These are phyloP conservation scores for Zygnema cylindricum DNA, from an alignment of 139 green algal species.

Conservation along the genomic window DNA sequence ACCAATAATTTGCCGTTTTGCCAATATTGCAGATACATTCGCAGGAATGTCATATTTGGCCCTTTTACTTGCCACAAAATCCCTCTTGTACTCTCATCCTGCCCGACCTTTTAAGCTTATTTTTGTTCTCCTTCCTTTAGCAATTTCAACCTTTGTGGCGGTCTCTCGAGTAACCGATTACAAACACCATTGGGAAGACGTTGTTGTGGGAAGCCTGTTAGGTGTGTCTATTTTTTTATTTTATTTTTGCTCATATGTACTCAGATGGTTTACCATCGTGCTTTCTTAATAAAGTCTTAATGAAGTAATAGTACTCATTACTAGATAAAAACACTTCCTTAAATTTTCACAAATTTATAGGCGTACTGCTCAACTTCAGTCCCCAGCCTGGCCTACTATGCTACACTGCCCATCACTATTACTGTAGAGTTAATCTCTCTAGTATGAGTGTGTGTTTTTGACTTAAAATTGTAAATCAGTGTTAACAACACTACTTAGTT, in stretches of 20 bases:
- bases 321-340: not conserved
- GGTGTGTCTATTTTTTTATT: too few species aligned
- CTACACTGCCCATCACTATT: too few species aligned
- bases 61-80: constrained; percentile 33
- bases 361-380: not conserved
- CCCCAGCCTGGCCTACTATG: not conserved
- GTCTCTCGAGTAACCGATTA: constrained; percentile 42
- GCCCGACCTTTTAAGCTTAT: constrained; percentile 7
- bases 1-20: too few species aligned
- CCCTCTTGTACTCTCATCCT: not conserved
- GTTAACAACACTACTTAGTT: too few species aligned
- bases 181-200: constrained; percentile 53
- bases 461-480: too few species aligned
- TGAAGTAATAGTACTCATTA: not conserved
- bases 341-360: not conserved
- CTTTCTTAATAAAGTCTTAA: not conserved
- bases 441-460: too few species aligned
- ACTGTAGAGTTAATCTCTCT: too few species aligned
- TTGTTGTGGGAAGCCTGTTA: constrained; percentile 35
- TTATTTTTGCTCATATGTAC: too few species aligned
- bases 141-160: constrained; percentile 21
- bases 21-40: constrained; percentile 36
- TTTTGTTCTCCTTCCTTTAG: constrained; percentile 25
- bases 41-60: constrained; percentile 40
- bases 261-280: too few species aligned